Evolutionary conservation across 768 basidiomycete genomes (phyloP).

Genomic region (Collybiopsis confluens): DNA sequence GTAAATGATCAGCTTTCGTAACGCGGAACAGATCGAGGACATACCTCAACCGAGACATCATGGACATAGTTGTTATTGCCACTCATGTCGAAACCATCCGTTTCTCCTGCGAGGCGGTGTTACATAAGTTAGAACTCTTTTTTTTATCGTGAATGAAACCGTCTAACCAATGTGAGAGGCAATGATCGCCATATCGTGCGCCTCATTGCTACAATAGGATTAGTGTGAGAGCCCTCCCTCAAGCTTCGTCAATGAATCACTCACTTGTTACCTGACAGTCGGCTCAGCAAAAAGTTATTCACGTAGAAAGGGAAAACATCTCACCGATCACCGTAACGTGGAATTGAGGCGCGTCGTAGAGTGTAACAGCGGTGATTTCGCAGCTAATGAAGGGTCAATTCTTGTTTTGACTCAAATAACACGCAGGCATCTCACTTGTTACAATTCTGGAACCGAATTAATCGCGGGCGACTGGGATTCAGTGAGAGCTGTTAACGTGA

Average conservation of each 20-base stretch:
- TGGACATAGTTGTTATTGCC: slow-evolving; percentile 27
- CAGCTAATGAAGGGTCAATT: slow-evolving; percentile 8
- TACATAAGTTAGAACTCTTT: neutral
- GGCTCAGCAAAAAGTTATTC: neutral
- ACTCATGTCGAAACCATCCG: slow-evolving; percentile 22
- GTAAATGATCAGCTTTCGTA: no score
- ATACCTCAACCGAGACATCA: slow-evolving; percentile 26
- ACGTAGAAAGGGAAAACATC: neutral
- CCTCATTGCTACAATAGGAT: slow-evolving; percentile 11
- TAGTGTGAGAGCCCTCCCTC: neutral
- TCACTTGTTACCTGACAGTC: slow-evolving; percentile 9
- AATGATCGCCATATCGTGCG: slow-evolving; percentile 20
- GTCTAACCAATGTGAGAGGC: slow-evolving; percentile 16
- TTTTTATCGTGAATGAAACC: neutral
- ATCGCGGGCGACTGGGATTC: slow-evolving; percentile 18
- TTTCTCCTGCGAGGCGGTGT: slow-evolving; percentile 8
- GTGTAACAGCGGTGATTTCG: slow-evolving; percentile 16
- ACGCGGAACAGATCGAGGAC: neutral
- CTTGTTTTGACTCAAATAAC: neutral
- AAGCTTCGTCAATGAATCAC: neutral
- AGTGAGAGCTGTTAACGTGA: slow-evolving; percentile 12
- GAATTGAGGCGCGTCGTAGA: slow-evolving; percentile 19
- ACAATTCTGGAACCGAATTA: slow-evolving; percentile 21
- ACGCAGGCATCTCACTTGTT: slow-evolving; percentile 13
- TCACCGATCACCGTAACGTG: slow-evolving; percentile 22